These are phyloP conservation scores for Torulaspora gathmanii DNA, from an alignment of 805 yeast species.

Conservation along the genomic window DNA sequence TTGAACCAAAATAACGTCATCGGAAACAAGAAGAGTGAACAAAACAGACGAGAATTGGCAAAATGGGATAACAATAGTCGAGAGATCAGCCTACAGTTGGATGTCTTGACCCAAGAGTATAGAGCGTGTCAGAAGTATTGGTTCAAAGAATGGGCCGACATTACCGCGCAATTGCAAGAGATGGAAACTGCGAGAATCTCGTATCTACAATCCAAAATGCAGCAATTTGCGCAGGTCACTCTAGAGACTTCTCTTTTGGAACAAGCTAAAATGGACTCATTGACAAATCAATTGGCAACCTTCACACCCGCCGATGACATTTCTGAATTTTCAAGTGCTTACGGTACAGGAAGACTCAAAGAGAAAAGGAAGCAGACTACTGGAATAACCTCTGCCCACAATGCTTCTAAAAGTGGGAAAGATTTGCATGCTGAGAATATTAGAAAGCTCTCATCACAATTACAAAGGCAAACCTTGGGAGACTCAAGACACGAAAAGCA, in stretches of 20 bases:
- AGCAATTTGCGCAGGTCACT: conserved; percentile 25
- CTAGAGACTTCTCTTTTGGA: conserved; percentile 29
- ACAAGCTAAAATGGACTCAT: conserved; percentile 27
- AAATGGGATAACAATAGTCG: conserved; percentile 30
- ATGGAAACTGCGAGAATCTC: conserved; percentile 31
- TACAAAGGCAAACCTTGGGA: conserved; percentile 16
- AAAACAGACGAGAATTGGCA: conserved; percentile 27
- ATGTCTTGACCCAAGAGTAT: conserved; percentile 31
- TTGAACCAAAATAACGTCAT: conserved; percentile 31
- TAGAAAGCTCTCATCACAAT: conserved; percentile 28
- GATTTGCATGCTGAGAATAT: conserved; percentile 27
- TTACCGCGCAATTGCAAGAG: conserved; percentile 29
- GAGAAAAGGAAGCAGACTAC: conserved; percentile 12
- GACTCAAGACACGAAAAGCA: conserved; percentile 1
- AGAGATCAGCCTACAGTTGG: conserved; percentile 27
- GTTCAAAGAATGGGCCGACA: conserved; percentile 33
- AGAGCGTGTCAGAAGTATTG: conserved; percentile 33
- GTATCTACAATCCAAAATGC: conserved; percentile 28
- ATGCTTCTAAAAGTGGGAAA: conserved; percentile 1
- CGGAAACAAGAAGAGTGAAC: conserved; percentile 29
- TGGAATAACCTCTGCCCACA: neutral
- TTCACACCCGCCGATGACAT: conserved; percentile 33
- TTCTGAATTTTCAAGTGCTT: conserved; percentile 29
- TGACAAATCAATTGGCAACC: conserved; percentile 23
- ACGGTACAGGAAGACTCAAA: conserved; percentile 35